Evolutionary conservation across 495 filamentous ascomycete genomes (phyloP), one percentile per base, ranked within the genome.

Genomic region (Sordaria brevicollis): DNA sequence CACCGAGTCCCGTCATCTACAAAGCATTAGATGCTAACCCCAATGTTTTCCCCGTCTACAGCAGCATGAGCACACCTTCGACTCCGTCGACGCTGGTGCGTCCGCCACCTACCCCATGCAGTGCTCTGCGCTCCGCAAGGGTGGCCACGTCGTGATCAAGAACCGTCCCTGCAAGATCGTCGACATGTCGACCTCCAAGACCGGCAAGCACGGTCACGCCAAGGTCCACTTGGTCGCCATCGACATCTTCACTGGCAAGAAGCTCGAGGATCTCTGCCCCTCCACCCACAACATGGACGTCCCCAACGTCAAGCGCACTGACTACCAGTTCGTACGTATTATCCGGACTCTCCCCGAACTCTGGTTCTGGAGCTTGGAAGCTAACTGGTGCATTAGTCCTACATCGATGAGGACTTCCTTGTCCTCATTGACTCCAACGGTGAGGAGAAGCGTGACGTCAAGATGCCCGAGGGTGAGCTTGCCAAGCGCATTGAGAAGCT

Each of bases 211-310:
- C 91, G 95, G 95, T 82, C 95, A 99, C 90, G 95, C 95, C 83
- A 99, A 99, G 90, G 95, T 98, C 81, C 93, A 99, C 86, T 83
- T 99, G 71, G 89, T 96, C 77, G 95, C 92, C 79, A 89, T 94
- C 80, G 95, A 99, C 81, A 97, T 99, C 86, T 99, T 99, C 88
- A 99, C 93, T 71, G 88, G 88, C 88, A 98, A 98, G 92, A 99
- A 99, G 89, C 86, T 95, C 71, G 95, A 99, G 88, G 95, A 99
- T 83, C 91, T 99, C 70, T 98, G 91, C 85, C 95, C 95, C 72
- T 98, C 95, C 81, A 99, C 95, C 89, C 95, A 99, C 90, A 98
- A 98, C 88, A 99, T 99, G 95, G 93, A 99, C 79, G 95, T 99
- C 74, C 95, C 95, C 81, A 88, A 92, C 82, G 94, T 98, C 83